phyloP scores from a whole-genome alignment of 768 basidiomycete genomes.

The Gelatoporia subvermispora region DNA sequence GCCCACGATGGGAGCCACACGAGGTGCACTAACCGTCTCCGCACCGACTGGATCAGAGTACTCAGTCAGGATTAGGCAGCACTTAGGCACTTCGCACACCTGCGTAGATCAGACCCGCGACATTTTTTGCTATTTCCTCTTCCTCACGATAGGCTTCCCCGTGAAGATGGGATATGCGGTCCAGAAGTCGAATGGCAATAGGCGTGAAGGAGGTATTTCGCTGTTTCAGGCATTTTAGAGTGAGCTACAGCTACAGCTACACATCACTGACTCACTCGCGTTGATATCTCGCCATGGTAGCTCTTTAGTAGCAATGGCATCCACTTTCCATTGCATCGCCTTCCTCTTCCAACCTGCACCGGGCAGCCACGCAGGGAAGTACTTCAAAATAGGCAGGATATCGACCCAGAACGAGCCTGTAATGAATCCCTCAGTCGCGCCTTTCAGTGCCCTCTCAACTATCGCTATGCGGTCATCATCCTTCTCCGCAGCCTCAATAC shows the following conservation, averaged over 20 bases:
- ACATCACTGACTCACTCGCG: neutral
- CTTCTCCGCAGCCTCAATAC: conserved; percentile 9
- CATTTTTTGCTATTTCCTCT: conserved; percentile 9
- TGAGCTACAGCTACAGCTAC: neutral
- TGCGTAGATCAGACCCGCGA: conserved; percentile 13
- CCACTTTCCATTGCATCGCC: conserved; percentile 4
- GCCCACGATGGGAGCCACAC: too few species aligned
- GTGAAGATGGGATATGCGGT: too few species aligned
- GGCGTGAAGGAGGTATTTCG: too few species aligned
- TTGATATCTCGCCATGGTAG: too few species aligned
- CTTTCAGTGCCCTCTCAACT: conserved; percentile 6
- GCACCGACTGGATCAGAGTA: conserved; percentile 12
- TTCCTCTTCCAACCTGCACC: conserved; percentile 19
- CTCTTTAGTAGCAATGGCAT: conserved; percentile 7
- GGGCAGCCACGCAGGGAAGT: conserved; percentile 21
- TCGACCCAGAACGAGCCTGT: conserved; percentile 11
- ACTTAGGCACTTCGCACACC: conserved; percentile 9
- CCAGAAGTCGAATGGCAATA: too few species aligned
- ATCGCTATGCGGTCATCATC: conserved; percentile 3
- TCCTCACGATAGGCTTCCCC: conserved; percentile 1
- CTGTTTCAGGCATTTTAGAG: too few species aligned
- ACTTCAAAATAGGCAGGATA: conserved; percentile 12
- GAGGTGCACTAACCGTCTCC: too few species aligned
- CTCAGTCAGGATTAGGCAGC: too few species aligned
- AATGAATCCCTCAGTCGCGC: conserved; percentile 3